These are phyloP conservation scores for Tricladium varicosporioides DNA, from an alignment of 2,329 filamentous ascomycete species.

Conservation along the genomic window DNA sequence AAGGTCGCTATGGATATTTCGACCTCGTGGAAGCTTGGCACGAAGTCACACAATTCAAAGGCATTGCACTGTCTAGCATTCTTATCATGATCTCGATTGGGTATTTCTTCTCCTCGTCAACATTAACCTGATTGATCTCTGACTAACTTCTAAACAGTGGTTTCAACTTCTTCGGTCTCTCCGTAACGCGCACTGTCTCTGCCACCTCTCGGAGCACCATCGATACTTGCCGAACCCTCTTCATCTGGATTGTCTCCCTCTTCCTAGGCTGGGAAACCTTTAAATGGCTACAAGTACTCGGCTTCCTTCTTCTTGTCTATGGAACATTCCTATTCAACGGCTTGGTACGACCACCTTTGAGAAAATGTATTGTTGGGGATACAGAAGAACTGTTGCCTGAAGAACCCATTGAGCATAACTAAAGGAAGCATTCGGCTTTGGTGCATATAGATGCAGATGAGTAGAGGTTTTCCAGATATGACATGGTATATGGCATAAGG, in stretches of 20 bases:
- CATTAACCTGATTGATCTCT: neutral
- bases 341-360: conserved; percentile 78
- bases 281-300: conserved; percentile 92
- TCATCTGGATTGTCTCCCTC: conserved; percentile 96
- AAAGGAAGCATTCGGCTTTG: too few species aligned
- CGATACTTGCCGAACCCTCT: conserved; percentile 93
- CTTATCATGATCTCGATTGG: conserved; percentile 98
- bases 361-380: conserved; percentile 57
- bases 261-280: conserved; percentile 95
- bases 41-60: conserved; percentile 70
- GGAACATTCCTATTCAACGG: conserved; percentile 97
- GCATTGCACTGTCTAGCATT: conserved; percentile 74
- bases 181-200: conserved; percentile 83
- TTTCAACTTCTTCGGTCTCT: conserved; percentile 98
- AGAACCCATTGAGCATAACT: conserved; percentile 73
- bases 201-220: conserved; percentile 94
- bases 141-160: conserved; percentile 53
- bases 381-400: conserved; percentile 71
- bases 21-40: conserved; percentile 83
- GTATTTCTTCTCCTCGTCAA: conserved; percentile 49
- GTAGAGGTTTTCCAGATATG: too few species aligned
- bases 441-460: too few species aligned
- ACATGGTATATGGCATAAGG: too few species aligned
- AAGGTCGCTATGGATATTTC: conserved; percentile 79
- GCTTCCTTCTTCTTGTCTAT: conserved; percentile 88